Evolutionary conservation across 805 yeast genomes (phyloP).

Genomic region (Wickerhamiella australiensis): DNA sequence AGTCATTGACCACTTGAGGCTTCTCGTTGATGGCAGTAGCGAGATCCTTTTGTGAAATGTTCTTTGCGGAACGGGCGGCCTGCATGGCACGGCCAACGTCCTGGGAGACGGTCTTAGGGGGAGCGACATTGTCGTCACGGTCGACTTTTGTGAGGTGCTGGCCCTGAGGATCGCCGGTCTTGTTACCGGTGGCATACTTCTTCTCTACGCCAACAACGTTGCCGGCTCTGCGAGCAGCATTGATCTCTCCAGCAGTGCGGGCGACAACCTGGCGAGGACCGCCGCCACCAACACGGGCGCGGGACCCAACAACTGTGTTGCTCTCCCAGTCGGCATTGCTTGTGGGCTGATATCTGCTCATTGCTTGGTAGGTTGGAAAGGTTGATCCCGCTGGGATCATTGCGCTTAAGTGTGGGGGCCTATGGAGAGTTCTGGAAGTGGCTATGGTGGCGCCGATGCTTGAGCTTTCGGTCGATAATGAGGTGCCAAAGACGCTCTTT

Average conservation of each 20-base stretch:
- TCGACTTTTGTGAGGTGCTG: slow-evolving; percentile 90
- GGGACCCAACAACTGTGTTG: slow-evolving; percentile 78
- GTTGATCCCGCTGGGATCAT: neutral
- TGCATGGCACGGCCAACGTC: slow-evolving; percentile 80
- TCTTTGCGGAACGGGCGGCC: slow-evolving; percentile 76
- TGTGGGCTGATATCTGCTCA: slow-evolving; percentile 19
- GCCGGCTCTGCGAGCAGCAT: slow-evolving; percentile 91
- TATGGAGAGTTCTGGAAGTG: slow-evolving; percentile 2
- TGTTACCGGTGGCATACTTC: slow-evolving; percentile 64
- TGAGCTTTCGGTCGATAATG: neutral
- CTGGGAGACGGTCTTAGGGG: slow-evolving; percentile 76
- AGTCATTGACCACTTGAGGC: slow-evolving; percentile 88
- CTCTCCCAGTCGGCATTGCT: slow-evolving; percentile 68
- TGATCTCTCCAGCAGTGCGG: slow-evolving; percentile 60
- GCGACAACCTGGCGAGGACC: slow-evolving; percentile 84
- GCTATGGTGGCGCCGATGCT: slow-evolving; percentile 6
- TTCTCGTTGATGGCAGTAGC: slow-evolving; percentile 94
- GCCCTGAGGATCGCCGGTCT: slow-evolving; percentile 66
- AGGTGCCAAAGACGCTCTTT: neutral
- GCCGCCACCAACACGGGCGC: slow-evolving; percentile 67
- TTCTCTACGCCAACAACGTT: slow-evolving; percentile 82
- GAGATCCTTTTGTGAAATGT: slow-evolving; percentile 85
- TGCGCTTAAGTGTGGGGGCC: neutral
- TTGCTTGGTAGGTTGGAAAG: neutral
- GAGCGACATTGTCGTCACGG: slow-evolving; percentile 83